Evolutionary conservation across 73 alveolate genomes (phyloP).

Genomic region (Tetrahymena elliotti): DNA sequence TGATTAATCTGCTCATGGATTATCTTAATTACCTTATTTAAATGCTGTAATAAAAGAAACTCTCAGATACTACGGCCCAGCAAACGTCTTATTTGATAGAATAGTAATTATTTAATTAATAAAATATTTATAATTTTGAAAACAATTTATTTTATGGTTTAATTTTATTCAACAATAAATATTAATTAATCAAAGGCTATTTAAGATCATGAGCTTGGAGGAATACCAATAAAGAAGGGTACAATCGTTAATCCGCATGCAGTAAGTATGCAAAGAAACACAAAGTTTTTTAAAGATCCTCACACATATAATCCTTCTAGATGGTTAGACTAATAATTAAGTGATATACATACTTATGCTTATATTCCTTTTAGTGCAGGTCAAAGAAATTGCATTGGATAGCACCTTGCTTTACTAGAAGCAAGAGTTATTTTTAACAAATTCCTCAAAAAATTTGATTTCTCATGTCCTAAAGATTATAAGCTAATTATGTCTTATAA

Average conservation of each 20-base stretch:
- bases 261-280: background rate
- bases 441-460: background rate
- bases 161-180: background rate
- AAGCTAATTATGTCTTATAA: background rate
- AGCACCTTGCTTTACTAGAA: constrained; percentile 19
- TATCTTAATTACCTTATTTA: background rate
- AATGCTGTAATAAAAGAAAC: background rate
- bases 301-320: background rate
- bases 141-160: too few relatives aligned
- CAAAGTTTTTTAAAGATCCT: constrained; percentile 13
- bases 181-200: background rate
- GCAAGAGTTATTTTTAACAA: constrained; percentile 1
- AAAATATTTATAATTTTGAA: background rate
- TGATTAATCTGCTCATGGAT: background rate
- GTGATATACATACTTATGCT: background rate
- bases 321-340: background rate
- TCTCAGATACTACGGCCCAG: background rate
- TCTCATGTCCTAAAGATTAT: background rate
- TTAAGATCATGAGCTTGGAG: background rate
- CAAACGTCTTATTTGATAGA: background rate
- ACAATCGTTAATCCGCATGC: background rate
- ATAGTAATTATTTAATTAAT: background rate
- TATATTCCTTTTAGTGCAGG: constrained; percentile 22
- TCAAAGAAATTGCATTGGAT: constrained; percentile 26
- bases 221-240: background rate